A percentile compares a stretch with the other conserved stretches of the same genome.
phyloP scores from a whole-genome alignment of 352 stramenopile species.

The Blastocystis sp. region DNA sequence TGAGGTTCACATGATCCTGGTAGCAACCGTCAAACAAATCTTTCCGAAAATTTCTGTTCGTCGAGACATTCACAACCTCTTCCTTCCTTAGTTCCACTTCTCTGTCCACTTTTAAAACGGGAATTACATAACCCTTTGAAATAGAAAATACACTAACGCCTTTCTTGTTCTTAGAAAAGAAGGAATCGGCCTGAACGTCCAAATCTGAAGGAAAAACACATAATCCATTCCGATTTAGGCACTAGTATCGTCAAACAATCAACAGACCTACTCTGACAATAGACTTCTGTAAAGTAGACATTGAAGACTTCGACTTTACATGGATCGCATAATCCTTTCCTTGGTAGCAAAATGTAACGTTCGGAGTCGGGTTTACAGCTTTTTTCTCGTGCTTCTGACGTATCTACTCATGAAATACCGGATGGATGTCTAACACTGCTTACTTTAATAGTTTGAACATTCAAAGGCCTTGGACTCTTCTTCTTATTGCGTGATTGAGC shows the following conservation, averaged over 20 bases:
- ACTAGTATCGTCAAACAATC: background rate
- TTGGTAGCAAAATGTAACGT: slow-evolving; percentile 43
- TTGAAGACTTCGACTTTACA: background rate
- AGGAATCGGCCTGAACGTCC: background rate
- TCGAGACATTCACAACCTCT: background rate
- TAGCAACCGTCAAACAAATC: background rate
- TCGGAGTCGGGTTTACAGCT: background rate
- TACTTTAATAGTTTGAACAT: background rate
- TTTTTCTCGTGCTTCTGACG: background rate
- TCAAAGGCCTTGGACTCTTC: background rate
- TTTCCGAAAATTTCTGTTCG: background rate
- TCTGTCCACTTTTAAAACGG: slow-evolving; percentile 1
- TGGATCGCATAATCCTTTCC: slow-evolving; percentile 28
- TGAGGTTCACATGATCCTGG: background rate
- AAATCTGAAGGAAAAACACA: slow-evolving; percentile 1
- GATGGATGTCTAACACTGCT: background rate
- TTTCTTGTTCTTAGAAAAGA: background rate
- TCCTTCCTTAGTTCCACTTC: background rate
- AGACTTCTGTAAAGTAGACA: background rate
- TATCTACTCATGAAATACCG: background rate
- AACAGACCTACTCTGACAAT: background rate
- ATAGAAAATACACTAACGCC: background rate
- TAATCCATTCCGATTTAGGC: background rate
- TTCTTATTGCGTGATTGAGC: background rate
- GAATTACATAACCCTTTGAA: slow-evolving; percentile 42